Base-by-base conservation (phyloP, 345 rosid genomes). In the Erysimum cheiranthoides region DNA sequence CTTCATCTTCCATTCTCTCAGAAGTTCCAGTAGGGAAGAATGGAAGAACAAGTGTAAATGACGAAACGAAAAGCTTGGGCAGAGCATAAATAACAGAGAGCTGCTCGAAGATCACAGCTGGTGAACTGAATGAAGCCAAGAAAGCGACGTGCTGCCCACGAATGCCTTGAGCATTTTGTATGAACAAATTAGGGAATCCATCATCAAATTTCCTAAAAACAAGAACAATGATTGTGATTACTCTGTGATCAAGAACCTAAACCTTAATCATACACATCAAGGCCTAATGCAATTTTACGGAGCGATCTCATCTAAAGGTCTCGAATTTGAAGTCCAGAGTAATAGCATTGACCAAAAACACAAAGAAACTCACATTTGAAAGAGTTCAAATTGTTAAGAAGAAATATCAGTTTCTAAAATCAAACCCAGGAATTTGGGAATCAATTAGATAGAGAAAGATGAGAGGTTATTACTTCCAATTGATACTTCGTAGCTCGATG, bases 1-100 rank as follows among this genome's bases (percentile, higher is more conserved):
- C 99, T 76, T 95, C 99, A 3, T 95, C 99, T 79, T 95, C 99
- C 99, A 95, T 95, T 21, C 97, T 87, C 86, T 95, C 99, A 0
- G 93, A 95, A 39, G 99, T 95, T 11, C 99, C 99, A 3, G 97
- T 95, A 4, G 99, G 99, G 61, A 95, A 95, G 67, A 95, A 95
- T 0, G 99, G 99, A 34, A 95, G 96, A 78, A 95, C 97, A 1
- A 95, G 88, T 6, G 97, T 95, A 70, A 95, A 92, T 0, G 97
- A 95, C 8, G 99, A 95, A 32, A 92, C 67, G 68, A 95, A 95
- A 80, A 95, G 79, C 73, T 95, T 95, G 0, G 97, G 99, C 70
- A 92, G 83, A 10, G 97, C 97, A 57, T 92, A 95, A 34, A 92
- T 90, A 50, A 95, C 87, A 0, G 99, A 95, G 59, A 89, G 89